Base-by-base conservation (phyloP, 2,329 filamentous ascomycete species). In the Alternaria metachromatica region DNA sequence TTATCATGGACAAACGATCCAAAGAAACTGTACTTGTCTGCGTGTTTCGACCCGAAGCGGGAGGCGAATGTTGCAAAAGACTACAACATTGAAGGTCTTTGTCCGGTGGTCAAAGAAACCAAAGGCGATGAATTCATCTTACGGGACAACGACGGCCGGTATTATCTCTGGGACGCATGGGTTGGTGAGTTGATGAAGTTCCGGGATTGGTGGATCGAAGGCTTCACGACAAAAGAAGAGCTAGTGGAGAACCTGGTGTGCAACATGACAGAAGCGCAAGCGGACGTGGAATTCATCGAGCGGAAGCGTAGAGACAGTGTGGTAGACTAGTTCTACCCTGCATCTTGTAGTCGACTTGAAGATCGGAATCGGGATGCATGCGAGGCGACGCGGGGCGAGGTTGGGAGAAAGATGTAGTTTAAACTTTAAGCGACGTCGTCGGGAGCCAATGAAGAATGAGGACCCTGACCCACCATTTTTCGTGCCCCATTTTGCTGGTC, bases 401-500 rank as follows among this genome's bases (percentile, higher is more conserved):
- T 43, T 58, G 53, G 48, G 25, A 28, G 33, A 37, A 49, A 58
- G 46, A 41, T 41, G 54, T 46, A 33, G 30, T 63, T 28, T 37
- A 51, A 46, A 41, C 18, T 55, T 44, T 56, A 60, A 68, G 65
- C 67, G 67, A 53, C 30, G 49, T 12, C 49, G 30, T 41, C 30
- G 30, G 30, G 9, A 67, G 50, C 67, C 67, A 69, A 69, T 69
- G 60, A 64, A 6, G 50, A 20, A 30, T 6, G 18, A 23, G 23
- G 41, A 50, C 33, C 46, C 25, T 55, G 53, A 63, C 64, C 66
- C 67, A 59, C 67, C 55, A 58, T 67, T 65, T 65, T 69, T 46
- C 60, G 41, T 49, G 54, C 45, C 60, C 25, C 53, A 56, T 18
- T 61, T 56, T 63, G 30, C 46, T 50, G 63, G 43, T 54, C 53